Base-by-base conservation (phyloP, 2,329 filamentous ascomycete species). In the Microdochium trichocladiopsis region DNA sequence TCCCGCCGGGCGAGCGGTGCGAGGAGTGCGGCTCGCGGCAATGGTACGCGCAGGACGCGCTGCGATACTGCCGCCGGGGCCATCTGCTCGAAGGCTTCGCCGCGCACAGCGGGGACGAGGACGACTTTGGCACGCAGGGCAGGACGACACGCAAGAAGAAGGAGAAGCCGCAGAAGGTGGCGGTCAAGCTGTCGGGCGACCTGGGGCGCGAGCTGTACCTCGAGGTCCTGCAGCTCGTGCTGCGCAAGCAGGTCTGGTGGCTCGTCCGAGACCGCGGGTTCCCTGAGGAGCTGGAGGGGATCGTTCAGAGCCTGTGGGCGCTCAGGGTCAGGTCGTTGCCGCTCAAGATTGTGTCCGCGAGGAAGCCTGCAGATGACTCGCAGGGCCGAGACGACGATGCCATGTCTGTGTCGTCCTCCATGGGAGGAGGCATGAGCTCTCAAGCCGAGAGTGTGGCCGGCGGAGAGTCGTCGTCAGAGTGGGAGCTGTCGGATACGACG, bases 261-360 rank as follows among this genome's bases (percentile, higher is more conserved):
- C 74, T 97, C 25, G 73, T 95, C 14, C 72, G 80, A 22, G 72
- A 77, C 5, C 84, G 84, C 64, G 79, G 80, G 0, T 77, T 94
- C 48, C 84, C 86, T 1, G 67, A 74, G 4, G 87, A 95, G 60
- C 75, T 96, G 12, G 90, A 95, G 74, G 84, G 74, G 8, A 76
- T 95, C 10, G 83, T 95, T 4, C 82, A 84, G 53, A 91, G 96
- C 64, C 78, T 99, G 14, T 99, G 94, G 93, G 78, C 86, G 50
- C 71, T 96, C 50, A 82, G 90, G 4, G 72, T 77, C 2, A 70
- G 78, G 36, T 62, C 66, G 50, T 73, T 91, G 36, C 76, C 80
- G 48, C 71, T 89, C 22, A 72, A 72, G 48, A 66, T 68, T 47
- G 69, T 64, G 58, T 68, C 14, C 41, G 61, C 45, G 50, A 64